Percentiles rank a stretch among this genome's conserved stretches.
phyloP scores from a whole-genome alignment of 1,284 basidiomycete species.

The Fomitiporia mediterranea region DNA sequence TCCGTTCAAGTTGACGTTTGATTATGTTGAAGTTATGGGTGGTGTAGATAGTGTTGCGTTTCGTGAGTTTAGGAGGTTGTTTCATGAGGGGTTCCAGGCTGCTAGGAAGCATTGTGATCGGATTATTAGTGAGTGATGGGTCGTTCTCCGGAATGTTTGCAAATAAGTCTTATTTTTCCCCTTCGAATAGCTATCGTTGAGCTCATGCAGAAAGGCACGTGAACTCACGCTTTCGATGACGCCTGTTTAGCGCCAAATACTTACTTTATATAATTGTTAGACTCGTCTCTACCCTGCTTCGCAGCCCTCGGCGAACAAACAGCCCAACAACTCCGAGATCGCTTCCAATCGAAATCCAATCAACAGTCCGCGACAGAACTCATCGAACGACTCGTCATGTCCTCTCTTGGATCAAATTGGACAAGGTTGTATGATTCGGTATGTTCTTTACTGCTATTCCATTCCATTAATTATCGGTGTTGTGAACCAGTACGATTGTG shows the following conservation, averaged over 20 bases:
- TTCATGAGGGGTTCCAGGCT: conserved; percentile 91
- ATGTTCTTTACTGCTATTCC: too few relatives aligned
- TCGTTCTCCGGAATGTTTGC: conserved; percentile 12
- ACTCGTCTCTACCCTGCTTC: conserved; percentile 93
- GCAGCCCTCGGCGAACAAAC: conserved; percentile 88
- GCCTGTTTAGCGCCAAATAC: neutral
- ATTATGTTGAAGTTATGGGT: conserved; percentile 96
- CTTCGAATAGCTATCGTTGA: conserved; percentile 82
- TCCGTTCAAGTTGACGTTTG: conserved; percentile 93
- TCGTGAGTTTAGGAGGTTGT: conserved; percentile 81
- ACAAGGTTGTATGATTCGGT: conserved; percentile 90
- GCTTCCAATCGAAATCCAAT: conserved; percentile 90
- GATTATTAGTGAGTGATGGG: conserved; percentile 77
- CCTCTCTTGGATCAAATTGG: conserved; percentile 87
- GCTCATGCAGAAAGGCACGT: conserved; percentile 88
- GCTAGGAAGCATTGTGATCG: conserved; percentile 96
- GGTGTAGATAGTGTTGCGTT: conserved; percentile 79
- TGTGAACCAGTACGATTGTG: neutral
- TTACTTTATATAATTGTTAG: too few relatives aligned
- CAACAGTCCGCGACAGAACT: conserved; percentile 86
- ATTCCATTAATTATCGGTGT: conserved; percentile 10
- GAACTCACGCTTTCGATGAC: neutral
- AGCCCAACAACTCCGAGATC: conserved; percentile 80
- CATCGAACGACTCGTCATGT: conserved; percentile 83
- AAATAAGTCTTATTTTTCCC: conserved; percentile 2